phyloP scores from a whole-genome alignment of 1,284 basidiomycete genomes.

The Ceratobasidium sp. region DNA sequence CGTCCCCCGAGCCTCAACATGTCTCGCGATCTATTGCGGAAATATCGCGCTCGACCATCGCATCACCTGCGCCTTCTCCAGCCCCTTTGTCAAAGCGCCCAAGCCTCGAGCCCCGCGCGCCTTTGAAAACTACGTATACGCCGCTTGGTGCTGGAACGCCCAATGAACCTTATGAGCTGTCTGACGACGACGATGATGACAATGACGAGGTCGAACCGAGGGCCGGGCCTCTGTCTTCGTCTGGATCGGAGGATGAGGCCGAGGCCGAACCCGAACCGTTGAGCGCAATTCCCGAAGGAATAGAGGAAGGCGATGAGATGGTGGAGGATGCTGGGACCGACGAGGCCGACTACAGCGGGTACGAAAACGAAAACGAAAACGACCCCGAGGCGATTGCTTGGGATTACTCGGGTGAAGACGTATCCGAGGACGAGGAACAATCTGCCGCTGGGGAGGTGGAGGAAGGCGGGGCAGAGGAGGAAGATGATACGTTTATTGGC shows the following conservation, averaged over 20 bases:
- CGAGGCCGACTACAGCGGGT: constrained; percentile 15
- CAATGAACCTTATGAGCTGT: constrained; percentile 37
- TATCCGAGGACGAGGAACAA: constrained; percentile 29
- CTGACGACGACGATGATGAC: constrained; percentile 45
- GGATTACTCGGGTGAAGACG: constrained; percentile 28
- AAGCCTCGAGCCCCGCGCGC: constrained; percentile 21
- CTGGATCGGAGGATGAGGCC: neutral
- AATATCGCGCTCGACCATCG: constrained; percentile 34
- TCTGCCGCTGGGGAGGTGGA: constrained; percentile 26
- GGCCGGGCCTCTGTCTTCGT: neutral
- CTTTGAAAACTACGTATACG: neutral
- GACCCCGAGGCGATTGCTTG: constrained; percentile 4
- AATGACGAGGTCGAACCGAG: constrained; percentile 7
- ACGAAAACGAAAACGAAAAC: constrained; percentile 18
- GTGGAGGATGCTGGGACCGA: constrained; percentile 41
- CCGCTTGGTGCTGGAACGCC: constrained; percentile 31
- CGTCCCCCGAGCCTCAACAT: constrained; percentile 32
- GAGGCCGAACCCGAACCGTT: constrained; percentile 25
- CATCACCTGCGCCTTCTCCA: constrained; percentile 24
- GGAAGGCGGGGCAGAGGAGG: constrained; percentile 20
- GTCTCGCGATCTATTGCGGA: constrained; percentile 21
- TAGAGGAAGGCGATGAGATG: constrained; percentile 23
- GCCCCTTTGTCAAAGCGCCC: constrained; percentile 30
- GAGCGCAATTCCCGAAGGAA: constrained; percentile 28
- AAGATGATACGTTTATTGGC: constrained; percentile 28